A percentile compares a stretch with the other conserved stretches of the same genome.
Conservation (phyloP, 495 filamentous ascomycete genomes). For the Cercophora newfieldiana region DNA sequence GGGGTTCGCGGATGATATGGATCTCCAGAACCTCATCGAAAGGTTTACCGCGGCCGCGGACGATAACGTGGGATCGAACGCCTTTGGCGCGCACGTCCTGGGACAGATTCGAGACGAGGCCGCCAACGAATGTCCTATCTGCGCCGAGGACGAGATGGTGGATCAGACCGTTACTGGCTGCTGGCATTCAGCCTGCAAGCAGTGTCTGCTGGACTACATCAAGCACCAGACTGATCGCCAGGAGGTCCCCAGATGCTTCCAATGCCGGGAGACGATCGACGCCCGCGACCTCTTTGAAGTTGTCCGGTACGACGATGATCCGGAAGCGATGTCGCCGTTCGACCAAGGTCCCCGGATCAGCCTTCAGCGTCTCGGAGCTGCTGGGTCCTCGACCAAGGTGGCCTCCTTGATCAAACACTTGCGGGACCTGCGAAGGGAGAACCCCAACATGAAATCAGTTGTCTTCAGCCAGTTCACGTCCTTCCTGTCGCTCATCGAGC, state of each 20-base stretch:
- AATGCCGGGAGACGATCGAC: conserved; percentile 81
- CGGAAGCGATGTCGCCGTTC: conserved; percentile 35
- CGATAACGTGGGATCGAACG: conserved; percentile 61
- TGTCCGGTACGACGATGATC: conserved; percentile 55
- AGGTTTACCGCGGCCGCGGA: conserved; percentile 73
- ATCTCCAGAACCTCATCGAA: conserved; percentile 79
- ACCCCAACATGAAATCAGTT: conserved; percentile 77
- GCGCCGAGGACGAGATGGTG: conserved; percentile 90
- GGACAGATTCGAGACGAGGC: conserved; percentile 87
- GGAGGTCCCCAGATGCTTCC: conserved; percentile 77
- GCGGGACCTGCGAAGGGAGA: conserved; percentile 57
- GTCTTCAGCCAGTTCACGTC: conserved; percentile 97
- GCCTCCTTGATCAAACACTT: conserved; percentile 75
- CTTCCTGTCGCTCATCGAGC: conserved; percentile 87
- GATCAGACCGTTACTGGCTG: conserved; percentile 92
- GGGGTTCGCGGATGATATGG: conserved; percentile 93
- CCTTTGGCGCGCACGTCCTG: conserved; percentile 84
- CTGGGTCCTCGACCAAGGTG: conserved; percentile 83
- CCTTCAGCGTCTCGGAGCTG: conserved; percentile 73
- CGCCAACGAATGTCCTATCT: conserved; percentile 89
- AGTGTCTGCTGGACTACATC: conserved; percentile 84
- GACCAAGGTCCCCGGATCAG: conserved; percentile 63
- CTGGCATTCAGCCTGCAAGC: conserved; percentile 95
- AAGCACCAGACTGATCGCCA: conserved; percentile 77
- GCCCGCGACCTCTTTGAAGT: conserved; percentile 88